Conservation (phyloP, 179 eudicot genomes). For the Nepenthes alata region DNA sequence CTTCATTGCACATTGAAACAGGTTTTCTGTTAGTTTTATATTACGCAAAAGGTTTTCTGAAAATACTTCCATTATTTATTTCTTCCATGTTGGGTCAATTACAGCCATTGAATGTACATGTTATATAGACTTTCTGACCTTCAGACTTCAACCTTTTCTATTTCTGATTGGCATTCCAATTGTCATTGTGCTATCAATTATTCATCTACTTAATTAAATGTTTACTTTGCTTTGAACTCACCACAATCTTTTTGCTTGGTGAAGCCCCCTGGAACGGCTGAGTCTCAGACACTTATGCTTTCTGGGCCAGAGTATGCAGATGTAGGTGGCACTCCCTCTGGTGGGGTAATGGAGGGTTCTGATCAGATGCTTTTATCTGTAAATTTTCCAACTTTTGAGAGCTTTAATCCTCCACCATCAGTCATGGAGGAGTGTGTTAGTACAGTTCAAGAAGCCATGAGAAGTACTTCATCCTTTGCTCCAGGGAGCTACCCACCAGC, state of each 20-base stretch:
- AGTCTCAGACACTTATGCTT: slow-evolving; percentile 57
- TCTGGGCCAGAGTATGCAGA: slow-evolving; percentile 64
- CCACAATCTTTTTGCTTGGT: slow-evolving; percentile 19
- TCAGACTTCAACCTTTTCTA: not conserved
- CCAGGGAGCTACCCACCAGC: slow-evolving; percentile 31
- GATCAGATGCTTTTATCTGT: slow-evolving; percentile 67
- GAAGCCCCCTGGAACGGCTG: slow-evolving; percentile 99
- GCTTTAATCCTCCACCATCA: slow-evolving; percentile 44
- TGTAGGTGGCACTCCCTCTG: slow-evolving; percentile 56
- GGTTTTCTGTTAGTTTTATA: too few species aligned
- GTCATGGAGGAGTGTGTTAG: slow-evolving; percentile 47
- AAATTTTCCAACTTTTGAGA: slow-evolving; percentile 56
- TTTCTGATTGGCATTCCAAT: not conserved
- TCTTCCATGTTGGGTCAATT: too few species aligned
- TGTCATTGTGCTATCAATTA: not conserved
- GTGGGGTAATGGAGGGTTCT: slow-evolving; percentile 54
- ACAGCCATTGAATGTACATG: not conserved
- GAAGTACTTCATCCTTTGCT: slow-evolving; percentile 32
- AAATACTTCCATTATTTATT: too few species aligned
- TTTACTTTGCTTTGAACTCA: not conserved
- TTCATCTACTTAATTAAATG: not conserved
- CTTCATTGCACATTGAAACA: too few species aligned
- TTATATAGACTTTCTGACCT: not conserved
- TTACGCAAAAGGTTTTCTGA: too few species aligned
- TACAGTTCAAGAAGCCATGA: slow-evolving; percentile 49